Base-by-base conservation (phyloP, 306 rosid genomes). In the Alnus glutinosa region DNA sequence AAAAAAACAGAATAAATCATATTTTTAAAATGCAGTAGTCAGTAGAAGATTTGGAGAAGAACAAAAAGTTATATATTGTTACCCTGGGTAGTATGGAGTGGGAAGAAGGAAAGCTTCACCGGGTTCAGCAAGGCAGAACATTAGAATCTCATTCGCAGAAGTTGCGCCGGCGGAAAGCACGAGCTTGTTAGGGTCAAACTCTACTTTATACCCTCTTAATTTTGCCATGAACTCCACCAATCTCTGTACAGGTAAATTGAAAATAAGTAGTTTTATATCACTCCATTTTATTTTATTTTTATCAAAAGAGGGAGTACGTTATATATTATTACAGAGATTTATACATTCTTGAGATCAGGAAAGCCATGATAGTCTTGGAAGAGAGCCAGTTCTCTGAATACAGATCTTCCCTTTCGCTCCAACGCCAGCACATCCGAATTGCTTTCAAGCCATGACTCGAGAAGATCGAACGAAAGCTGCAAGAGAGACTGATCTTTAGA, bases 1-100 rank as follows among this genome's bases (percentile, higher is more conserved):
- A 66, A 61, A 4, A 37, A 7, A 10, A 44, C 9, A 9, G 10
- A n/a, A n/a, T 13, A 12, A 48, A 36, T 15, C 13, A 1, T 34
- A 34, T 34, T 34, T 34, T 34, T 34, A 1, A 50, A 54, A 39
- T 10, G 52, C 5, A 78, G 55, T 15, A 55, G 28, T 23, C 28
- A 23, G 28, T 23, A 23, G 28, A 23, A 23, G 28, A 23, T 23
- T 23, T 23, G 28, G 28, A 23, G 46, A 15, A 44, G 71, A 42
- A 34, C 2, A 34, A 34, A 15, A 78, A 19, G 0, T 55, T 19
- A 23, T 23, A 23, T 23, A 32, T 42, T 52, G n/a, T 5, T 85
- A 91, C 97, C 97, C 98, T 4, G 97, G 98, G 68, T 94, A 94
- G 83, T 94, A 94, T 1, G 98, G 98, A 23, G 89, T 85, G 52